A percentile compares a stretch with the other conserved stretches of the same genome.
phyloP scores from a whole-genome alignment of 1,284 basidiomycete genomes.

The Sanguinoderma infundibulare region DNA sequence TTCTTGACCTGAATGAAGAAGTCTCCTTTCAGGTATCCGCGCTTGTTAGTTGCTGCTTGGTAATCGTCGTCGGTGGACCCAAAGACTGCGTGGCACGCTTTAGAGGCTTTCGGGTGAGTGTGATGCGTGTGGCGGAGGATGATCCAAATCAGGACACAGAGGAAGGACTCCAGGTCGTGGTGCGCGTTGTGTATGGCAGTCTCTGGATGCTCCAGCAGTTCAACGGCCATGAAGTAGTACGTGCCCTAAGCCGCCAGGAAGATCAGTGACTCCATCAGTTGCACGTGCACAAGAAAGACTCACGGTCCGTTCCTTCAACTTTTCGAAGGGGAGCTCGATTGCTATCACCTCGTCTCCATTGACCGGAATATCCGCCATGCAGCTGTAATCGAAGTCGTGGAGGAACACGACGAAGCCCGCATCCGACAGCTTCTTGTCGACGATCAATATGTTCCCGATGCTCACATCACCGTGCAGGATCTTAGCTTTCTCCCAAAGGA shows the following conservation, averaged over 20 bases:
- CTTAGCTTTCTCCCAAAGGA: background rate
- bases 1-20: background rate
- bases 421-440: background rate
- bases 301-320: slow-evolving; percentile 10
- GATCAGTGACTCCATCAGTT: background rate
- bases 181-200: slow-evolving; percentile 3
- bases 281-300: background rate
- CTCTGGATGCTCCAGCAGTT: background rate
- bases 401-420: slow-evolving; percentile 10
- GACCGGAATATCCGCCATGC: background rate
- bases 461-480: slow-evolving; percentile 24
- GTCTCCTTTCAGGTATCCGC: background rate
- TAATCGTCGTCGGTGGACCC: background rate
- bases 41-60: too few relatives aligned
- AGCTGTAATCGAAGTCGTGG: slow-evolving; percentile 20
- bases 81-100: background rate
- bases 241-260: slow-evolving; percentile 19
- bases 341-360: background rate
- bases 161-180: slow-evolving; percentile 26
- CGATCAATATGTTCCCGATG: slow-evolving; percentile 20
- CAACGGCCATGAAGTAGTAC: slow-evolving; percentile 19
- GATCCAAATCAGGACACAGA: slow-evolving; percentile 24
- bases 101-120: background rate
- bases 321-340: too few relatives aligned
- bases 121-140: slow-evolving; percentile 18